A percentile compares a stretch with the other conserved stretches of the same genome.
Evolutionary conservation across 257 asterid genomes (phyloP).

Genomic region (Prunella vulgaris): DNA sequence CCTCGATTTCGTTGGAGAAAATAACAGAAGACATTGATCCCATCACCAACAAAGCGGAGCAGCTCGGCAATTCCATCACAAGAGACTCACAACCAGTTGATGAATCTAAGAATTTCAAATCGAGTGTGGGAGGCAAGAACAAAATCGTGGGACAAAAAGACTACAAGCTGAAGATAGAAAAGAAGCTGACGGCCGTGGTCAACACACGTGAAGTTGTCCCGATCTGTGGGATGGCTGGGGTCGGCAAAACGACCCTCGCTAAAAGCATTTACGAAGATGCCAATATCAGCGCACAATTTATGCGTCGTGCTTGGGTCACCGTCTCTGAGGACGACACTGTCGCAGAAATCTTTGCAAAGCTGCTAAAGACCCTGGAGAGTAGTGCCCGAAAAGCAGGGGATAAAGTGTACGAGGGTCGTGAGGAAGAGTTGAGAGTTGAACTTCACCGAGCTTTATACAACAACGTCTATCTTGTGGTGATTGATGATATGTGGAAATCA

Average conservation of each 20-base stretch:
- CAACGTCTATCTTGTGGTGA: conserved; percentile 15
- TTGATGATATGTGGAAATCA: conserved; percentile 26
- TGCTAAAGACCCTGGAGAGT: not conserved
- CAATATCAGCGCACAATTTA: not conserved
- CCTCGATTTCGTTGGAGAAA: not conserved
- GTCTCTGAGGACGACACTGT: conserved; percentile 3
- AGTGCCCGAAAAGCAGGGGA: not conserved
- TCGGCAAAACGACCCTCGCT: conserved; percentile 42
- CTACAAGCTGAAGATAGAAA: not conserved
- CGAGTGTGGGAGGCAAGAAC: not conserved
- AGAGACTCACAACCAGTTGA: not conserved
- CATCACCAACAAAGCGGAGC: not conserved
- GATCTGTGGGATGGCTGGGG: conserved; percentile 31
- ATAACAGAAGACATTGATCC: not conserved
- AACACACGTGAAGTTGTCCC: not conserved
- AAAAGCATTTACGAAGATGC: conserved; percentile 17
- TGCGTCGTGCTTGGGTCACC: conserved; percentile 33
- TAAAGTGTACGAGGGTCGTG: not conserved
- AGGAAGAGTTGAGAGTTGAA: not conserved
- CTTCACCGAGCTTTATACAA: not conserved
- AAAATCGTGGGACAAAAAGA: conserved; percentile 3
- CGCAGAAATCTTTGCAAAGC: not conserved
- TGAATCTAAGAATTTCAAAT: not conserved
- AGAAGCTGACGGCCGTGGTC: not conserved
- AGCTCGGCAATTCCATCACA: not conserved